Base-by-base conservation (phyloP, 2,329 filamentous ascomycete species). In the Pseudocercospora macadamiae region DNA sequence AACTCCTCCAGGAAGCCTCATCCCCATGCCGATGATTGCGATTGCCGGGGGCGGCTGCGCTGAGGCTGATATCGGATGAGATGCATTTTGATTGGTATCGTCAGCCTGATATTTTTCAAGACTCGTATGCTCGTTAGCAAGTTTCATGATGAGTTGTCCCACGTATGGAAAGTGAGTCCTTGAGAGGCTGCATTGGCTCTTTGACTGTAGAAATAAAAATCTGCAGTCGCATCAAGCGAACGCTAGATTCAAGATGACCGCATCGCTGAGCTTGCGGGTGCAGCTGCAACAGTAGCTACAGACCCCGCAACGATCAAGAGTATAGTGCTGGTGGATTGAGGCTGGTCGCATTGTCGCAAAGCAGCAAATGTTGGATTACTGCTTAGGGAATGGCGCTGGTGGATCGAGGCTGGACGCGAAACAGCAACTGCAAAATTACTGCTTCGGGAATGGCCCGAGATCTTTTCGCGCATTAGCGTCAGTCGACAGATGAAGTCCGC, bases 1-100 rank as follows among this genome's bases (percentile, higher is more conserved):
- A 4, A 55, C 55, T 10, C 42, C 55, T 18, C 60, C 63, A 16
- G 61, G 49, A 28, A 65, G 59, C 0, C 79, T 71, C 26, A 79
- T 79, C 1, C 71, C 75, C 47, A 56, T 77, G n/a, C 78, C 77
- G 4, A 81, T 68, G 10, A 81, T 71, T 25, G 78, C 79, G 19
- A 80, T 34, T 34, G 32, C 32, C n/a, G 32, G 32, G 32, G 32
- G 32, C 32, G 32, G 32, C 32, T 34, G 10, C 32, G 32, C 32
- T n/a, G 8, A 34, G 32, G 32, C 32, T 34, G 32, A 34, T 34
- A 3, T 34, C 32, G 7, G 32, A 9, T 34, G 32, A 34, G 32
- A 34, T 34, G 32, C 32, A 34, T 34, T 9, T 34, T 34, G 32
- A 34, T 9, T 34, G 32, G 32, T 34, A 34, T 34, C 32, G 10